Conservation (phyloP, 2,329 filamentous ascomycete species). For the Cordyceps javanica region DNA sequence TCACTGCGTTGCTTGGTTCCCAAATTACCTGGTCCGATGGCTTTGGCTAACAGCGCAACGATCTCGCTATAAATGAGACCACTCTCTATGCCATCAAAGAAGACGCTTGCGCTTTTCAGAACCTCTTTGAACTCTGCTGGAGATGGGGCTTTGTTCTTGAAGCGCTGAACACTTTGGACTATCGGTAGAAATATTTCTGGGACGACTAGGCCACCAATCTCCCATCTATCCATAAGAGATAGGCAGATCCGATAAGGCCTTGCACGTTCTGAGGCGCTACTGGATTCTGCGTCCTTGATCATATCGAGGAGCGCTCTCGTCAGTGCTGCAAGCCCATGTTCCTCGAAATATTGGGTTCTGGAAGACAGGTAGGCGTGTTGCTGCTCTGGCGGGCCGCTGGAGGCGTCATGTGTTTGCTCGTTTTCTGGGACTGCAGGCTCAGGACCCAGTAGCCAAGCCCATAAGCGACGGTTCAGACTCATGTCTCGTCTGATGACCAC, state of each 20-base stretch:
- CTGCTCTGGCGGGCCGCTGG: constrained; percentile 35
- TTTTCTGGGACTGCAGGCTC: constrained; percentile 47
- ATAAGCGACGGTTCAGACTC: constrained; percentile 91
- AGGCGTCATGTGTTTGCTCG: constrained; percentile 42
- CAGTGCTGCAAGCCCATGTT: constrained; percentile 68
- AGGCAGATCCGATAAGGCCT: constrained; percentile 86
- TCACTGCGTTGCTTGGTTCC: constrained; percentile 44
- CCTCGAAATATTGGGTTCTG: constrained; percentile 75
- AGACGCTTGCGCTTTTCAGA: constrained; percentile 84
- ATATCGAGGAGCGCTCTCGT: constrained; percentile 69
- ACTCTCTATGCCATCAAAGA: constrained; percentile 96
- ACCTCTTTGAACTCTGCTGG: constrained; percentile 77
- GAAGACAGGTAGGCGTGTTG: constrained; percentile 44
- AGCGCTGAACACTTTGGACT: constrained; percentile 71
- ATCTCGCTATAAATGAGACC: constrained; percentile 86
- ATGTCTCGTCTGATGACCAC: constrained; percentile 90
- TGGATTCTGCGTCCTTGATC: constrained; percentile 46
- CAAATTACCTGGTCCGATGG: constrained; percentile 44
- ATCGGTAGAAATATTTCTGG: constrained; percentile 84
- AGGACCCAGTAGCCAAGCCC: constrained; percentile 91
- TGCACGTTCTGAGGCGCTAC: constrained; percentile 55
- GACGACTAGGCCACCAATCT: constrained; percentile 85
- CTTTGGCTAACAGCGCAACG: constrained; percentile 57
- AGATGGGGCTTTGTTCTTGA: constrained; percentile 58
- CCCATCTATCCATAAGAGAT: constrained; percentile 97